Evolutionary conservation across 257 asterid genomes (phyloP), one percentile per base, ranked within the genome.

Genomic region (Nemophila menziesii): DNA sequence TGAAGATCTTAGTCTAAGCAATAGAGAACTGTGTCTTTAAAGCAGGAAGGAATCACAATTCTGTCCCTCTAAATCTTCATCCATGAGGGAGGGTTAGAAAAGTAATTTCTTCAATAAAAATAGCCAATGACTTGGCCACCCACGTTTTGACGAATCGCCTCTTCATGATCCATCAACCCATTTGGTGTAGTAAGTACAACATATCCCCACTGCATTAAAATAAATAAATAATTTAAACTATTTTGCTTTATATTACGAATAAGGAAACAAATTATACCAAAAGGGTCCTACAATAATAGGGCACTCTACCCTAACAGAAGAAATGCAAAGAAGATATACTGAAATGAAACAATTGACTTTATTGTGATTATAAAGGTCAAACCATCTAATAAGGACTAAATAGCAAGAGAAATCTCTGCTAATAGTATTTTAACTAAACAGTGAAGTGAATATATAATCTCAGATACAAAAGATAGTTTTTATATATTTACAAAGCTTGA

Each of bases 71-170:
- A 16, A 0, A 15, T 24, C 39, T 26, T 15, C 21, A 34, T 45
- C 20, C 49, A n/a, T 18, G 43, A 14, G n/a, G n/a, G n/a, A n/a
- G n/a, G n/a, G n/a, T n/a, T n/a, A n/a, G 22, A 29, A 42, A 23
- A 20, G 9, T 20, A 27, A 11, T 16, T 20, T 24, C 22, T 49
- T 77, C 72, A 85, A 60, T 76, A 81, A 43, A 90, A 90, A 61
- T 85, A 90, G 39, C 98, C 98, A 17, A 90, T 71, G 68, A 90
- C 94, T 72, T 90, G 96, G 41, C 98, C 98, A 8, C 98, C 93
- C 16, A 81, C 78, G 22, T 80, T 78, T 62, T 81, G 94, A 27
- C 82, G 67, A 59, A 74, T 59, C 47, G 96, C 96, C 64, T 90
- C 98, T 65, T 85, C 93, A 19, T 90, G 96, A 68, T 90, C 98